Base-by-base conservation (phyloP, 2,329 filamentous ascomycete genomes). In the Xylaria sp. region DNA sequence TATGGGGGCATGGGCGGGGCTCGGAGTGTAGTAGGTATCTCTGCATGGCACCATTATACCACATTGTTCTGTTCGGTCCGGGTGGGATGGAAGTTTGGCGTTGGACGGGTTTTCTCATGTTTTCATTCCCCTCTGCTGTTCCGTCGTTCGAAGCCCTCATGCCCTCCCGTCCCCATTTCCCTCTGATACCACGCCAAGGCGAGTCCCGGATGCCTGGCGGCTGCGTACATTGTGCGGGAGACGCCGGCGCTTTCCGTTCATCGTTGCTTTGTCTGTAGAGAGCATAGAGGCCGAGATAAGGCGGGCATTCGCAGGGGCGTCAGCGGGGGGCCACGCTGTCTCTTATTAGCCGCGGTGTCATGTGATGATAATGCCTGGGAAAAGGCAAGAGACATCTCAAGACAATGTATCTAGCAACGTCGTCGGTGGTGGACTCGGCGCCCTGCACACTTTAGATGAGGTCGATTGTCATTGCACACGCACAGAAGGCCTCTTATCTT, bases 81-180 rank as follows among this genome's bases (percentile, higher is more conserved):
- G 70, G 65, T 69, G 68, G 71, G 69, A 73, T 39, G 70, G 61
- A 70, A 60, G 72, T 64, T 70, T 60, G 76, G 76, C 76, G 76
- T 76, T 77, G 57, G 74, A 72, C 39, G 30, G 50, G 59, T 53
- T 74, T 58, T 61, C 64, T 62, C 62, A 68, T 72, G 67, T 71
- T 73, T 58, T 65, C 70, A 70, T 67, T 72, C 9, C 25, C 50
- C 2, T 73, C 69, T 71, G 62, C 65, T 74, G 60, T 63, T 70
- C 70, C 48, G 63, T 71, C 39, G 67, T 66, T 66, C 60, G 48
- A 66, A 69, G 55, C 66, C 65, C 50, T 52, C 34, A 30, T 25
- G 4, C 25, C 45, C 32, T 23, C 45, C 57, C 32, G 41, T 65
- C 66, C 65, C 48, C 45, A 60, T 63, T 57, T 66, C 32, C 25